Evolutionary conservation across 305 asterid genomes (phyloP).

Genomic region (Fraxinus floribunda): DNA sequence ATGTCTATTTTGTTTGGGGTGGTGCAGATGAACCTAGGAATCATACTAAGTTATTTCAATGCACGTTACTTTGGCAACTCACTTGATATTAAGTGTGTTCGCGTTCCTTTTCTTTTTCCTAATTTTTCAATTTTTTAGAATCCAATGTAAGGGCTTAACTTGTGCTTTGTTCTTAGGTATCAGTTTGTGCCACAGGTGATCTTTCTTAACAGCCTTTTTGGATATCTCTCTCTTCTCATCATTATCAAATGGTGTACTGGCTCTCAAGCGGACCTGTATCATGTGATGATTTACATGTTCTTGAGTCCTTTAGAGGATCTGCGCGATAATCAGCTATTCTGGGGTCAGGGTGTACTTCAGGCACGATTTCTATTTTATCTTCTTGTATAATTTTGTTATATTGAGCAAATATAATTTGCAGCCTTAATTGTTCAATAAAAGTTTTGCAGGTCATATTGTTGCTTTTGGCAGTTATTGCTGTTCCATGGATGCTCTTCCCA

Average conservation of each 20-base stretch:
- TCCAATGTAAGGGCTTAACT: conserved; percentile 27
- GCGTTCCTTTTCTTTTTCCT: conserved; percentile 17
- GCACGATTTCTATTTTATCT: conserved; percentile 37
- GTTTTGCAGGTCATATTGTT: conserved; percentile 68
- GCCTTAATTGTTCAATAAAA: conserved; percentile 10
- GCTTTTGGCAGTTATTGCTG: conserved; percentile 81
- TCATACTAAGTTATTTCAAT: conserved; percentile 79
- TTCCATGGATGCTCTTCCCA: conserved; percentile 99
- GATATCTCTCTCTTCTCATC: conserved; percentile 93
- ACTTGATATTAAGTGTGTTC: conserved; percentile 70
- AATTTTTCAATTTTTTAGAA: background rate
- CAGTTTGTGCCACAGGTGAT: conserved; percentile 94
- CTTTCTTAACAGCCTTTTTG: conserved; percentile 93
- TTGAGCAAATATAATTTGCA: background rate
- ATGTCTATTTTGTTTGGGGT: conserved; percentile 89
- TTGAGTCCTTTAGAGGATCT: conserved; percentile 93
- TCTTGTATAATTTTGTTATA: conserved; percentile 16
- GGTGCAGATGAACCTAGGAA: conserved; percentile 93
- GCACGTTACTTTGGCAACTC: conserved; percentile 72
- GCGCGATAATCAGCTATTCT: conserved; percentile 76
- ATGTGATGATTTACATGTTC: conserved; percentile 99
- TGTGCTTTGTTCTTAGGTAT: conserved; percentile 54
- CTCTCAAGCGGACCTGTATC: conserved; percentile 94
- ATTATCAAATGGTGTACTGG: conserved; percentile 90
- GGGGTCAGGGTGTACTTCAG: conserved; percentile 93